A percentile compares a stretch with the other conserved stretches of the same genome.
Conservation (phyloP, 768 basidiomycete genomes). For the Leucocoprinus birnbaumii region DNA sequence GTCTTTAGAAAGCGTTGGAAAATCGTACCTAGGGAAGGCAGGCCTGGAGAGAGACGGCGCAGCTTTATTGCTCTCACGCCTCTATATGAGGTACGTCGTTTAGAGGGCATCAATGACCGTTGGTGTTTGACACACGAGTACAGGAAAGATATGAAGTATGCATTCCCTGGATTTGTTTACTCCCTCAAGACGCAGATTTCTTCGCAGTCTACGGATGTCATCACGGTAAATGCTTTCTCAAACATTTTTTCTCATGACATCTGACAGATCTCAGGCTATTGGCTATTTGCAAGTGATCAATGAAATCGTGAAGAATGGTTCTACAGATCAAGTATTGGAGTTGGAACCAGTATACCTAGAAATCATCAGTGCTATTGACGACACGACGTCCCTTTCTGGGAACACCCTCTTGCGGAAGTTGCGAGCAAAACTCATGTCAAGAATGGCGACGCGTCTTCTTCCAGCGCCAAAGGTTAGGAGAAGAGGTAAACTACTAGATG, state of each 20-base stretch:
- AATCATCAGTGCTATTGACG: constrained; percentile 41
- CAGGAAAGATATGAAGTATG: constrained; percentile 57
- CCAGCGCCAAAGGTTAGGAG: constrained; percentile 31
- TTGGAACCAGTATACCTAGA: constrained; percentile 42
- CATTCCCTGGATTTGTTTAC: constrained; percentile 50
- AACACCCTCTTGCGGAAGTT: constrained; percentile 74
- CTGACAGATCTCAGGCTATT: constrained; percentile 45
- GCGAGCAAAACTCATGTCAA: constrained; percentile 63
- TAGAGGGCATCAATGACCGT: not conserved
- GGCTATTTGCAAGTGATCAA: constrained; percentile 69
- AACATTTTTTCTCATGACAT: not conserved
- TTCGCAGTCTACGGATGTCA: constrained; percentile 35
- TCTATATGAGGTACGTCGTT: constrained; percentile 70
- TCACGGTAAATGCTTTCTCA: constrained; percentile 40
- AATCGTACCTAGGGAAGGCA: constrained; percentile 54
- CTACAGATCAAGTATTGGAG: constrained; percentile 47
- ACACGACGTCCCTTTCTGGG: constrained; percentile 33
- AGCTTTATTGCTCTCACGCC: constrained; percentile 72
- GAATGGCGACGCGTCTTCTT: constrained; percentile 60
- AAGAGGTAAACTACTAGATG: constrained; percentile 23
- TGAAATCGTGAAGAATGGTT: constrained; percentile 64
- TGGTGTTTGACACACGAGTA: constrained; percentile 5
- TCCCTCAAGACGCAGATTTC: constrained; percentile 39
- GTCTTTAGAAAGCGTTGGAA: constrained; percentile 57
- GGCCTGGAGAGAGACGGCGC: constrained; percentile 87